Percentiles rank a stretch among this genome's conserved stretches.
phyloP scores from a whole-genome alignment of 805 yeast genomes.

The Naumovozyma castellii region DNA sequence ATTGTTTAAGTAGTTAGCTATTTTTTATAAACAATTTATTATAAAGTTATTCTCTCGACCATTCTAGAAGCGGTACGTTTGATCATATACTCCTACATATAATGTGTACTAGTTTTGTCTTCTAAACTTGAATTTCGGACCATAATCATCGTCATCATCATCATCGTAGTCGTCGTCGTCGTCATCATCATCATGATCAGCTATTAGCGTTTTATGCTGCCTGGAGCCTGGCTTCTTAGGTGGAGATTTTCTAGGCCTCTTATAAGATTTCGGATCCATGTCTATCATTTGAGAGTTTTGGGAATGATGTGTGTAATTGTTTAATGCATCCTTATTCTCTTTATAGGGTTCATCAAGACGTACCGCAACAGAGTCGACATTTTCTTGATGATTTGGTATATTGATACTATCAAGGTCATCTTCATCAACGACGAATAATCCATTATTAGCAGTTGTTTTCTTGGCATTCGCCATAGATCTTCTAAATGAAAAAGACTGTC shows the following conservation, averaged over 20 bases:
- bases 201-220: not conserved
- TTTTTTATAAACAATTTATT: too few species aligned
- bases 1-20: conserved; percentile 1
- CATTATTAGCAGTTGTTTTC: not conserved
- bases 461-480: not conserved
- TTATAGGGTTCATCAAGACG: too few species aligned
- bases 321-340: too few species aligned
- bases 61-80: not conserved
- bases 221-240: not conserved
- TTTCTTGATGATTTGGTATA: too few species aligned
- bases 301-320: too few species aligned
- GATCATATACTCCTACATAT: not conserved
- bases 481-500: not conserved
- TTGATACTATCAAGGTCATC: conserved; percentile 1
- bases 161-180: conserved; percentile 14
- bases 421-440: not conserved
- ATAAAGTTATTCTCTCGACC: not conserved
- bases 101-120: conserved; percentile 8
- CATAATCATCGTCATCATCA: conserved; percentile 29
- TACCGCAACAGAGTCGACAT: too few species aligned
- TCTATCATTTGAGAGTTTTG: too few species aligned
- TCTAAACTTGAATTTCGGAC: conserved; percentile 30
- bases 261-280: too few species aligned
- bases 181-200: not conserved
- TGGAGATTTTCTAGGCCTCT: too few species aligned